Evolutionary conservation across 441 rosid species (phyloP).

Genomic region (Euphorbia corollata): DNA sequence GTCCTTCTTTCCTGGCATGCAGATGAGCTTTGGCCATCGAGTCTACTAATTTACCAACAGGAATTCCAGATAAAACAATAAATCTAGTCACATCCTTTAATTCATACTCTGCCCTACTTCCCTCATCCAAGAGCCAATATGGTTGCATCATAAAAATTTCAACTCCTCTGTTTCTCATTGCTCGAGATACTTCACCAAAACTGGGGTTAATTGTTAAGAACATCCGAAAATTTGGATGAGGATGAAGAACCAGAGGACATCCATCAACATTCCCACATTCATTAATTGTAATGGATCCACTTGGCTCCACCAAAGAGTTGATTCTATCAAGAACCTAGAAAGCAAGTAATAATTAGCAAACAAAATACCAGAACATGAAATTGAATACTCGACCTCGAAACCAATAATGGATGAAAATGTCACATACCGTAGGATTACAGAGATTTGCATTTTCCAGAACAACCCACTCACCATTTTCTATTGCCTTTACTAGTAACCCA

Average conservation of each 20-base stretch:
- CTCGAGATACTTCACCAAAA: conserved; percentile 91
- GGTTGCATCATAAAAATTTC: conserved; percentile 96
- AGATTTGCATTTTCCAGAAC: conserved; percentile 92
- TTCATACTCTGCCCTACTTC: conserved; percentile 42
- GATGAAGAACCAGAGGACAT: conserved; percentile 65
- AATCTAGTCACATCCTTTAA: conserved; percentile 59
- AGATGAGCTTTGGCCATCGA: conserved; percentile 89
- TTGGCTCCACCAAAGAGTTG: conserved; percentile 91
- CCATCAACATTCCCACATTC: conserved; percentile 93
- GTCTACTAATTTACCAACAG: conserved; percentile 51
- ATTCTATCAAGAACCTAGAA: conserved; percentile 95
- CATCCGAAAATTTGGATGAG: conserved; percentile 86
- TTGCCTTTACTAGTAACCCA: conserved; percentile 79
- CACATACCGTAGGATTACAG: conserved; percentile 90
- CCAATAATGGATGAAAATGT: conserved; percentile 6
- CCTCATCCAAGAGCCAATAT: conserved; percentile 61
- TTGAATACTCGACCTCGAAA: conserved; percentile 7
- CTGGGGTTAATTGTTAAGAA: conserved; percentile 85
- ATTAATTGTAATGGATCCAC: conserved; percentile 84
- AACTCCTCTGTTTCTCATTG: conserved; percentile 98
- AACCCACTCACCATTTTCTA: conserved; percentile 98
- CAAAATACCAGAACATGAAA: conserved; percentile 10
- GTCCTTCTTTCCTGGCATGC: conserved; percentile 58
- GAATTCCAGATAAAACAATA: conserved; percentile 73
- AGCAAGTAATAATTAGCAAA: conserved; percentile 4